Conservation (phyloP, 345 rosid species). For the Euphorbia pulcherrima region DNA sequence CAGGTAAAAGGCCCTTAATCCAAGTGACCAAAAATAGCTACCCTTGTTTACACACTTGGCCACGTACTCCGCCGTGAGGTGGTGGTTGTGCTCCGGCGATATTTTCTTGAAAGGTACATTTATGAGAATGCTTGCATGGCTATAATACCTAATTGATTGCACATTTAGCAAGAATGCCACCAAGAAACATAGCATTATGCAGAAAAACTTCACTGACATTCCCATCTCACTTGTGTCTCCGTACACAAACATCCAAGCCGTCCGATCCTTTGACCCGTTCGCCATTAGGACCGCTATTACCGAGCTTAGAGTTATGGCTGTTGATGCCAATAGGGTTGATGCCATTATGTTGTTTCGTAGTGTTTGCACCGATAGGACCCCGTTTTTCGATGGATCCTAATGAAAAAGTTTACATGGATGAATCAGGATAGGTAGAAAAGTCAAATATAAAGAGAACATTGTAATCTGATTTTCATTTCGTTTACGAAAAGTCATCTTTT, state of each 20-base stretch:
- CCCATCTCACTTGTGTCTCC: conserved; percentile 55
- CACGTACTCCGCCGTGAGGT: conserved; percentile 55
- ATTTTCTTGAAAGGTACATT: conserved; percentile 66
- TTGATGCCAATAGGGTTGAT: conserved; percentile 78
- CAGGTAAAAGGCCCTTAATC: conserved; percentile 82
- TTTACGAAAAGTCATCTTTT: no score
- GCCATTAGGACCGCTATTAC: conserved; percentile 68
- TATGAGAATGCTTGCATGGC: conserved; percentile 83
- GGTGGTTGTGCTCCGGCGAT: conserved; percentile 24
- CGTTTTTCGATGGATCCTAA: conserved; percentile 69
- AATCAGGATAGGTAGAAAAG: no score
- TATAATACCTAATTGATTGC: conserved; percentile 79
- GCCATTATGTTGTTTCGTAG: conserved; percentile 93
- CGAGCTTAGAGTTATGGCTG: conserved; percentile 78
- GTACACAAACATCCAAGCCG: conserved; percentile 33
- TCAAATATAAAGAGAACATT: no score
- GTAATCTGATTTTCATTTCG: no score
- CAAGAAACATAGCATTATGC: conserved; percentile 60
- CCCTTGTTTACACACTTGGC: conserved; percentile 65
- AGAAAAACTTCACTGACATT: conserved; percentile 63
- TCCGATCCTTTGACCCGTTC: conserved; percentile 20
- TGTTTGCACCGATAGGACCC: conserved; percentile 88
- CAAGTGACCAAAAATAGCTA: conserved; percentile 87
- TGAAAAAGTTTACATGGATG: no score
- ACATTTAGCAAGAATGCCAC: conserved; percentile 64